These are phyloP conservation scores for Angomonas ambiguus DNA, from an alignment of 208 protist genomes.

Conservation along the genomic window DNA sequence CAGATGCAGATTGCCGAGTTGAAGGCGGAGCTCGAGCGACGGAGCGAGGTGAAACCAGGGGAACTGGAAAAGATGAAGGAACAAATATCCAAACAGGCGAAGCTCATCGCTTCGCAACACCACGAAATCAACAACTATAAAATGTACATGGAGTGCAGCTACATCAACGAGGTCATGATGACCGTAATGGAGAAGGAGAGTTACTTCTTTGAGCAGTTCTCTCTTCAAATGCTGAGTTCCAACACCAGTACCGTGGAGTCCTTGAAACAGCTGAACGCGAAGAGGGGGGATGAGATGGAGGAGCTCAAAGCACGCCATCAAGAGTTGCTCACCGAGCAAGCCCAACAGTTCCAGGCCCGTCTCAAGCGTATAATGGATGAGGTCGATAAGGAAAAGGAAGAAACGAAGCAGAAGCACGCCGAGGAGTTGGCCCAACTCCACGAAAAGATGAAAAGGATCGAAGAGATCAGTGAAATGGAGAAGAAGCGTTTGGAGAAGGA, in stretches of 20 bases:
- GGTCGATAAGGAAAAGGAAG: constrained; percentile 27
- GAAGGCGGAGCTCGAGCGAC: constrained; percentile 34
- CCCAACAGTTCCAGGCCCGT: constrained; percentile 20
- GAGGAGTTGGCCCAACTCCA: constrained; percentile 36
- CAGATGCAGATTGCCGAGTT: constrained; percentile 36
- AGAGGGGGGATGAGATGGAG: constrained; percentile 21
- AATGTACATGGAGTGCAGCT: constrained; percentile 7
- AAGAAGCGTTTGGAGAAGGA: constrained; percentile 36
- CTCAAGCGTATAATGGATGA: constrained; percentile 29
- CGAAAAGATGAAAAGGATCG: constrained; percentile 40
- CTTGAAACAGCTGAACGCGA: constrained; percentile 2
- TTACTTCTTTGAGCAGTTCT: constrained; percentile 3
- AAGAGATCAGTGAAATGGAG: constrained; percentile 44
- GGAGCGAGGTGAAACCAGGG: constrained; percentile 20
- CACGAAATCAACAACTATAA: constrained; percentile 16
- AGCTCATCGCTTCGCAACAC: constrained; percentile 8
- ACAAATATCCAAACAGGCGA: constrained; percentile 18
- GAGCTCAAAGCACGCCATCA: constrained; percentile 23
- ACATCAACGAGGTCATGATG: constrained; percentile 14
- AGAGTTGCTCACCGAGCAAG: constrained; percentile 29
- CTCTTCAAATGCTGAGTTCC: constrained; percentile 6
- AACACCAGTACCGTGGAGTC: background rate
- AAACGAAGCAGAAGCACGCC: constrained; percentile 29
- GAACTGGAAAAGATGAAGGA: constrained; percentile 26
- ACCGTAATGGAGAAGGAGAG: constrained; percentile 15